Base-by-base conservation (phyloP, 345 rosid genomes). In the Fremontodendron californicum region DNA sequence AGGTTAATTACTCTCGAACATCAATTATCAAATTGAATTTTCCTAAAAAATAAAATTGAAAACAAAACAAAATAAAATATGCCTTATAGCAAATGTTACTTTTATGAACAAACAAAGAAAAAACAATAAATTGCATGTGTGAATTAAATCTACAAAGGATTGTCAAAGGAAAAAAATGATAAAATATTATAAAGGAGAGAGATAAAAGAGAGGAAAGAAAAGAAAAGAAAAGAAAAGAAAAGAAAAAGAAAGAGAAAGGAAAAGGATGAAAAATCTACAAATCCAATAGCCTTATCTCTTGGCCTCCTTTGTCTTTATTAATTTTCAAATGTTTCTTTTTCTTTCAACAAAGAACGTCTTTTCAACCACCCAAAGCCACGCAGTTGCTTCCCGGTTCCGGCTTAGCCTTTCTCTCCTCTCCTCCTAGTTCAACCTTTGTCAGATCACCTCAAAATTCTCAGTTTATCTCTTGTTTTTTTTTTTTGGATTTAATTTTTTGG, bases 341-440 rank as follows among this genome's bases (percentile, higher is more conserved):
- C 78, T 76, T 57, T 75, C 78, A 75, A 77, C 81, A 82, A 81
- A 86, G 73, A 76, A 81, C 72, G 90, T 86, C 94, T 88, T 86
- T 89, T 88, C 89, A 88, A 81, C 86, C 83, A 83, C 81, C 86
- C 81, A 82, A 85, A 81, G 80, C 78, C 85, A 79, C 88, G 83
- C 87, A 84, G 87, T 87, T 71, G 77, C 82, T 80, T 75, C 66
- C 86, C 74, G 81, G 85, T 75, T 87, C 83, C 82, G 85, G 81
- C 57, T 64, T 13, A 0, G 9, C 11, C 29, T 58, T 52, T 62
- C 58, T 49, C 74, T 60, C 75, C 29, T 54, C 68, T 52, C 29
- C 77, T 77, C 75, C 74, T 78, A 80, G 68, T 58, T 62, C 65
- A 15, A 33, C 39, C 63, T 29, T 58, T 15, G n/a, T 51, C 78